Evolutionary conservation across 2,329 filamentous ascomycete genomes (phyloP).

Genomic region (Colletotrichum salicis): DNA sequence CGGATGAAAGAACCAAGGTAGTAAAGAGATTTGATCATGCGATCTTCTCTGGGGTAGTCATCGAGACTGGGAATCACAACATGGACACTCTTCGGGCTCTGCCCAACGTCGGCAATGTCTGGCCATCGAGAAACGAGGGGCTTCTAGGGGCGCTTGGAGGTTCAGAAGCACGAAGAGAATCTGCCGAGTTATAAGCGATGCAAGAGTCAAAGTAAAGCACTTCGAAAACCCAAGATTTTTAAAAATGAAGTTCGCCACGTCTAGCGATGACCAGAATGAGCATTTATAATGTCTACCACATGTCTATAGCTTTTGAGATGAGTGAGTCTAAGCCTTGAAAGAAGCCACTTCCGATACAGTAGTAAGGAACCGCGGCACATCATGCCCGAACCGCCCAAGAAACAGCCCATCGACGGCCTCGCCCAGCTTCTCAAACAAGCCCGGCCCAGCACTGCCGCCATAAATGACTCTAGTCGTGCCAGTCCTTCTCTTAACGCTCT

Average conservation of each 20-base stretch:
- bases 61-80: constrained; percentile 47
- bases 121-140: constrained; percentile 40
- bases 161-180: neutral
- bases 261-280: neutral
- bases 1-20: constrained; percentile 20
- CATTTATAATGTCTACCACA: neutral
- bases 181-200: neutral
- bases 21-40: constrained; percentile 37
- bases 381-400: constrained; percentile 83
- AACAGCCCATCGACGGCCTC: constrained; percentile 83
- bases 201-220: too few relatives aligned
- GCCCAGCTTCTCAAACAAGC: constrained; percentile 75
- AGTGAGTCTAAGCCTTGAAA: neutral
- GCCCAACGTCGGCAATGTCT: constrained; percentile 49
- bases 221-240: neutral
- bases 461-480: constrained; percentile 78
- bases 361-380: constrained; percentile 75
- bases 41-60: constrained; percentile 47
- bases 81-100: constrained; percentile 46
- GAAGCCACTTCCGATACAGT: constrained; percentile 76
- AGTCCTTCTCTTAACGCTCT: constrained; percentile 60
- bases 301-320: neutral
- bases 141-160: constrained; percentile 9
- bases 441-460: constrained; percentile 84
- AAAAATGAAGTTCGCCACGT: neutral